These are phyloP conservation scores for Vitis riparia DNA, from an alignment of 164 flowering plant species.

Conservation along the genomic window DNA sequence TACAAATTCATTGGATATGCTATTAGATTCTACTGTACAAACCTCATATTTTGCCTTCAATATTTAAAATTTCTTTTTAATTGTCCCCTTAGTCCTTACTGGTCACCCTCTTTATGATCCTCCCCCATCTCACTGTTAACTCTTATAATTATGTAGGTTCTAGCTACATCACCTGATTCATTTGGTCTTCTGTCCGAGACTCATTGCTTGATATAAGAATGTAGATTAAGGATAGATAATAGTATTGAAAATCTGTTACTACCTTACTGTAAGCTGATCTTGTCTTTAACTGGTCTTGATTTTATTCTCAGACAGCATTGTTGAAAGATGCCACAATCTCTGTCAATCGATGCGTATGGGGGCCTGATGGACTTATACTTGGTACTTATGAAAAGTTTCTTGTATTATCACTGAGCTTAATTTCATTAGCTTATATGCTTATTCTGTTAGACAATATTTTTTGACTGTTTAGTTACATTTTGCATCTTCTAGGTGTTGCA, in stretches of 20 bases:
- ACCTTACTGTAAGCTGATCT: too few species aligned
- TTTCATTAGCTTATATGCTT: not conserved
- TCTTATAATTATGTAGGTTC: too few species aligned
- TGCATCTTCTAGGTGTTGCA: conserved; percentile 49
- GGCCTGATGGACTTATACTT: conserved; percentile 49
- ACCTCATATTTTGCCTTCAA: not conserved
- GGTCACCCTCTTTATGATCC: too few species aligned
- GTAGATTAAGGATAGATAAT: too few species aligned
- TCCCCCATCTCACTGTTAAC: too few species aligned
- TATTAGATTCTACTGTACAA: too few species aligned
- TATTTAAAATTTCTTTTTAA: not conserved
- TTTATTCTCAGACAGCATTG: conserved; percentile 35
- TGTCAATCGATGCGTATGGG: conserved; percentile 53
- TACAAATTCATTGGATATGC: too few species aligned
- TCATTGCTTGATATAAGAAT: too few species aligned
- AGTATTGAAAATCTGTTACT: too few species aligned
- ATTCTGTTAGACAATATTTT: not conserved
- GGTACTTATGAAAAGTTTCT: conserved; percentile 21
- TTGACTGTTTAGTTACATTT: not conserved
- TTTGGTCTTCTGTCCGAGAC: too few species aligned
- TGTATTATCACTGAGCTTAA: not conserved
- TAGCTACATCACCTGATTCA: too few species aligned
- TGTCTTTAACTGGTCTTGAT: not conserved
- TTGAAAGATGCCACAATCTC: conserved; percentile 43
- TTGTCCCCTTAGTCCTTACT: not conserved